phyloP scores from a whole-genome alignment of 306 rosid genomes.

The Carpinus fangiana region DNA sequence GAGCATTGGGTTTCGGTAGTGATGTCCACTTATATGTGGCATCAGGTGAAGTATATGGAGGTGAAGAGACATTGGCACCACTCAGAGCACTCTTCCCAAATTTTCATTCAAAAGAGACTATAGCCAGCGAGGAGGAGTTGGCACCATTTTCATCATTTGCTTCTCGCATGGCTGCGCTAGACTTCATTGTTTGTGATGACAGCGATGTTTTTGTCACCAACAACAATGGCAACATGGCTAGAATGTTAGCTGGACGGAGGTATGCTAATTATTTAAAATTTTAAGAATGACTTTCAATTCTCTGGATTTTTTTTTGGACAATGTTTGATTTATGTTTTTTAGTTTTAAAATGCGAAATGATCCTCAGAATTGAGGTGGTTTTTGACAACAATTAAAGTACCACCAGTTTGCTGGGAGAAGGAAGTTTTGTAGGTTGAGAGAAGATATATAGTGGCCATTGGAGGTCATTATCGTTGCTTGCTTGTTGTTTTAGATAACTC shows the following conservation, averaged over 20 bases:
- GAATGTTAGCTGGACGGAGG: conserved; percentile 93
- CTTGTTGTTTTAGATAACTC: neutral
- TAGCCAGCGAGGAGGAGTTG: conserved; percentile 69
- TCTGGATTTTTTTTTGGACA: neutral
- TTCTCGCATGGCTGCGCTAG: conserved; percentile 96
- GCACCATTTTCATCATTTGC: conserved; percentile 71
- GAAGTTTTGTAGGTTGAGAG: neutral
- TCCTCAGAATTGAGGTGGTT: neutral
- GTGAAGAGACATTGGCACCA: conserved; percentile 75
- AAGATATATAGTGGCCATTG: neutral
- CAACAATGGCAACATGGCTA: conserved; percentile 98
- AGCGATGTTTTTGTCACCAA: conserved; percentile 85
- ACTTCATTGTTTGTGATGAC: conserved; percentile 71
- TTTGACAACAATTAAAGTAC: neutral
- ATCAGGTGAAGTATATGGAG: conserved; percentile 88
- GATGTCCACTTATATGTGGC: conserved; percentile 86
- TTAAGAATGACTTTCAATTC: conserved; percentile 1
- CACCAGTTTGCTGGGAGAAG: neutral
- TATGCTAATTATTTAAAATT: conserved; percentile 19
- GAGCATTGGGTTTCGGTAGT: conserved; percentile 73
- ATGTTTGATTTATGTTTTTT: neutral
- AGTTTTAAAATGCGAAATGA: neutral
- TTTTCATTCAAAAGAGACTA: conserved; percentile 73
- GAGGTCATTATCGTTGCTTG: neutral
- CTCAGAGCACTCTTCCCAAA: conserved; percentile 78